These are phyloP conservation scores for Yamadazyma sp. DNA, from an alignment of 805 yeast species.

Conservation along the genomic window DNA sequence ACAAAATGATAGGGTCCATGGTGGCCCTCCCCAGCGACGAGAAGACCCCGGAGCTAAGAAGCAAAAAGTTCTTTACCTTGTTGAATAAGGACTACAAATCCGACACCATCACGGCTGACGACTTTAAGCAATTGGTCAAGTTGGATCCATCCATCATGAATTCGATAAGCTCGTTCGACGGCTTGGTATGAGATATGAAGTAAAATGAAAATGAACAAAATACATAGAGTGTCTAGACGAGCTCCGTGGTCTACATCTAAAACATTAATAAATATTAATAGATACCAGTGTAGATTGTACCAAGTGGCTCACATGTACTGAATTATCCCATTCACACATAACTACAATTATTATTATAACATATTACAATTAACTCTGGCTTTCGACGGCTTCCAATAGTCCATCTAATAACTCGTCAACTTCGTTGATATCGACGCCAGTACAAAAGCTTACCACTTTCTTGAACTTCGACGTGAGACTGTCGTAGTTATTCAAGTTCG, in stretches of 20 bases:
- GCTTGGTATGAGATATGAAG: constrained; percentile 56
- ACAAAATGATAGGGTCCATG: constrained; percentile 95
- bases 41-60: constrained; percentile 85
- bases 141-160: constrained; percentile 73
- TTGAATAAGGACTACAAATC: constrained; percentile 72
- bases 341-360: too few relatives aligned
- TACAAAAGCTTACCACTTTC: constrained; percentile 83
- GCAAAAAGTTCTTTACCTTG: constrained; percentile 71
- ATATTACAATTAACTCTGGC: constrained; percentile 33
- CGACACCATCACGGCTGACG: constrained; percentile 68
- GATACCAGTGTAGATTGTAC: too few relatives aligned
- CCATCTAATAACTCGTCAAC: constrained; percentile 84
- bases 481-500: constrained; percentile 46
- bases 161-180: constrained; percentile 79
- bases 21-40: constrained; percentile 87
- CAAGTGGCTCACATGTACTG: too few relatives aligned
- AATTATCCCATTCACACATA: too few relatives aligned
- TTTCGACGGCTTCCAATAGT: constrained; percentile 85
- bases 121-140: constrained; percentile 79
- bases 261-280: too few relatives aligned
- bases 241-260: too few relatives aligned
- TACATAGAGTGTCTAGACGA: too few relatives aligned
- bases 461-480: constrained; percentile 65
- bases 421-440: constrained; percentile 78
- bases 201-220: too few relatives aligned